Conservation (phyloP, 2,329 filamentous ascomycete genomes). For the Ceratocystis cacaofunesta region DNA sequence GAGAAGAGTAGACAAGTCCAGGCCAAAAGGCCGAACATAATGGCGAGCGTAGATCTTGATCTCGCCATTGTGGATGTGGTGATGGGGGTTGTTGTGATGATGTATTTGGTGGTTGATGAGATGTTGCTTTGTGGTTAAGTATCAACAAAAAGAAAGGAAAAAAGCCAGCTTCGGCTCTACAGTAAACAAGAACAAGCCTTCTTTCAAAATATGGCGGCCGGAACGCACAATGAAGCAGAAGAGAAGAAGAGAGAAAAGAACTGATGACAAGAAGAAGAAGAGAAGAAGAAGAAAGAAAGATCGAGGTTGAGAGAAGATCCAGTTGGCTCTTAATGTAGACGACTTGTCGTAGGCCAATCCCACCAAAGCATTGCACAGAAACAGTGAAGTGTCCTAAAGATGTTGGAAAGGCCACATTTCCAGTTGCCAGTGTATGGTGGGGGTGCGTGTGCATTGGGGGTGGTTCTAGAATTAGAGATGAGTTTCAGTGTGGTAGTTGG, state of each 20-base stretch:
- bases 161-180: constrained; percentile 18
- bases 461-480: neutral
- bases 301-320: neutral
- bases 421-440: constrained; percentile 20
- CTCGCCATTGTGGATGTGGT: constrained; percentile 31
- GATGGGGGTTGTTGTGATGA: constrained; percentile 17
- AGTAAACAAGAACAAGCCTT: neutral
- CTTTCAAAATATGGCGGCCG: constrained; percentile 7
- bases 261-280: constrained; percentile 19
- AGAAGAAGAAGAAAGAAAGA: constrained; percentile 3
- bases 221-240: constrained; percentile 14
- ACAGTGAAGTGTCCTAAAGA: constrained; percentile 16
- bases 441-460: neutral
- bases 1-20: constrained; percentile 84
- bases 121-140: constrained; percentile 10
- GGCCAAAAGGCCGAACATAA: constrained; percentile 77
- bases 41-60: constrained; percentile 53
- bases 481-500: neutral
- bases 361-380: constrained; percentile 26
- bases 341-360: constrained; percentile 1
- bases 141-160: constrained; percentile 15
- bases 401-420: constrained; percentile 34
- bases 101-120: neutral
- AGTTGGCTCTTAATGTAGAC: neutral
- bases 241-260: constrained; percentile 18